Base-by-base conservation (phyloP, 2,329 filamentous ascomycete genomes). In the Didymella keratinophila region DNA sequence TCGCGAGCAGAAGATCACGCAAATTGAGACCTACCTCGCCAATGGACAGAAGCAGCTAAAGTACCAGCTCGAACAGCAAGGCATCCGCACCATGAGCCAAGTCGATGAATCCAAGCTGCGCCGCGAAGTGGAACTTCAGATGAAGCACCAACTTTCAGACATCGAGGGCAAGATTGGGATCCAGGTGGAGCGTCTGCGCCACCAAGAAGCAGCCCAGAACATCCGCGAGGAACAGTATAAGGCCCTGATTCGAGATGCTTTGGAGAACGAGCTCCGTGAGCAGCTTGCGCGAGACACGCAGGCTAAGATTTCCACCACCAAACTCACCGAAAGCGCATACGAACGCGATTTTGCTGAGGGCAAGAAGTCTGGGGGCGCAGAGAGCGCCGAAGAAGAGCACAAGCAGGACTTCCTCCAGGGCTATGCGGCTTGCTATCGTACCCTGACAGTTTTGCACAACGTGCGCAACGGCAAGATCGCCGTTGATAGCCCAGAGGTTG, bases 211-310 rank as follows among this genome's bases (percentile, higher is more conserved):
- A 0, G 59, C 61, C 1, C 64, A 66, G 20, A 27, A 53, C 2
- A 57, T 65, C 45, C 70, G 70, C 6, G 67, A 71, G 12, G 48
- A 66, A 10, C 59, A 64, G 18, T 69, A 65, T 43, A 68, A 67
- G 45, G 27, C 44, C 0, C n/a, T 62, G 3, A 39, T 68, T 0
- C 49, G 53, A 10, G 47, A 58, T 0, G 36, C 36, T 2, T 8
- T 72, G 0, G 55, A 64, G 28, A 32, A 37, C 2, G 61, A 68
- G 16, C 1, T 68, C 0, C 50, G 46, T 0, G 44, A 44, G 1
- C 46, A 36, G 9, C 14, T 58, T 8, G 20, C 50, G 5, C 18
- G 23, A 2, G 55, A 56, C 1, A 50, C 56, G 1, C 25, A 47
- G 1, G 50, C 41, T 12, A 58, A 59, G 21, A 21, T 23, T 3